Evolutionary conservation across 2,329 filamentous ascomycete genomes (phyloP).

Genomic region (Tolypocladium inflatum): DNA sequence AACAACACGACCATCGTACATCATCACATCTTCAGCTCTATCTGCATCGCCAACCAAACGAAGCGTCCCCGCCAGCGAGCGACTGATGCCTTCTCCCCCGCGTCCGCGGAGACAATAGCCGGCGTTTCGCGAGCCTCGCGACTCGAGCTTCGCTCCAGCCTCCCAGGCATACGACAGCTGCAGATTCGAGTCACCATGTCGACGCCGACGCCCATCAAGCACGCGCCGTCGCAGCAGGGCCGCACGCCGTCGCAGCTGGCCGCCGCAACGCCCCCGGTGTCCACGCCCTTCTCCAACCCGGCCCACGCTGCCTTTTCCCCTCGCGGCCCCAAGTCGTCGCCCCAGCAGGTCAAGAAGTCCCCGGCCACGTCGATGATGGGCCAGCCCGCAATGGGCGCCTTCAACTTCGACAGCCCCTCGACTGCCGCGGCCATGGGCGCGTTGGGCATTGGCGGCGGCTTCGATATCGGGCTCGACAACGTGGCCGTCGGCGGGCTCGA

Average conservation of each 20-base stretch:
- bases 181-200: conserved; percentile 24
- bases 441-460: conserved; percentile 36
- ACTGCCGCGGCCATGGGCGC: conserved; percentile 52
- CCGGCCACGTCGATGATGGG: conserved; percentile 45
- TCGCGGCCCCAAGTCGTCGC: conserved; percentile 47
- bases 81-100: conserved; percentile 2
- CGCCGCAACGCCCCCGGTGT: conserved; percentile 54
- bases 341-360: conserved; percentile 55
- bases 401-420: conserved; percentile 56
- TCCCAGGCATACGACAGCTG: background rate
- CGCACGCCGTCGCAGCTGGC: conserved; percentile 41
- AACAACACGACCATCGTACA: background rate
- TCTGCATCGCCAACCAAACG: background rate
- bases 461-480: conserved; percentile 45
- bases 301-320: conserved; percentile 51
- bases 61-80: background rate
- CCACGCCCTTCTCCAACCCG: conserved; percentile 54
- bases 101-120: background rate
- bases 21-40: background rate
- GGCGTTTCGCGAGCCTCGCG: conserved; percentile 3
- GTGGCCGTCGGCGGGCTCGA: conserved; percentile 39
- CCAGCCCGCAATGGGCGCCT: conserved; percentile 32
- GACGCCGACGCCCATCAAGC: conserved; percentile 41
- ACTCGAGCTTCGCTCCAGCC: conserved; percentile 1
- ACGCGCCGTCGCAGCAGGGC: conserved; percentile 30